Percentiles rank a stretch among this genome's conserved stretches.
Conservation (phyloP, 768 basidiomycete genomes). For the Russula foetens region DNA sequence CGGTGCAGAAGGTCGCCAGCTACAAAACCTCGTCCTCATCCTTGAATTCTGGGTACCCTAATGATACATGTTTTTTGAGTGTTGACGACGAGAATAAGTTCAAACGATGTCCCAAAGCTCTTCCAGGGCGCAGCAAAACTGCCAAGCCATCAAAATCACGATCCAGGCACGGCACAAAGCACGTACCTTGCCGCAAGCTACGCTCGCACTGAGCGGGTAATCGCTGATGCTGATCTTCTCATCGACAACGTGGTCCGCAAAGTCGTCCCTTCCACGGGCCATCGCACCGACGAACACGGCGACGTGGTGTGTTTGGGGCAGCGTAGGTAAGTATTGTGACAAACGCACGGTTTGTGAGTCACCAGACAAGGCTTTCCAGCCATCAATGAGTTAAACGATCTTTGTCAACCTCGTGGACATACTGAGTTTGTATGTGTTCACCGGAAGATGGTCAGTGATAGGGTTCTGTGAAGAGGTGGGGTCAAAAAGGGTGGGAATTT, state of each 20-base stretch:
- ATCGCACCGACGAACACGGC: slow-evolving; percentile 98
- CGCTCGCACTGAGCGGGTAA: slow-evolving; percentile 85
- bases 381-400: slow-evolving; percentile 1
- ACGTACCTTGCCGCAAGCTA: slow-evolving; percentile 93
- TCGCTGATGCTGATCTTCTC: slow-evolving; percentile 96
- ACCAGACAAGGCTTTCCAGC: slow-evolving; percentile 69
- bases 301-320: slow-evolving; percentile 82
- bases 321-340: slow-evolving; percentile 73
- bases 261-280: slow-evolving; percentile 94
- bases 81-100: slow-evolving; percentile 12
- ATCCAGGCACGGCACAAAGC: background rate
- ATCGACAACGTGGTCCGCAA: slow-evolving; percentile 91
- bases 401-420: slow-evolving; percentile 28
- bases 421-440: slow-evolving; percentile 95
- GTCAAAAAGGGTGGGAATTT: slow-evolving; percentile 1
- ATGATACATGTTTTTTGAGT: background rate
- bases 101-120: slow-evolving; percentile 92
- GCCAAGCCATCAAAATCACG: background rate
- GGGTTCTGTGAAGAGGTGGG: slow-evolving; percentile 58
- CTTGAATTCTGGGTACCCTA: background rate
- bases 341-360: slow-evolving; percentile 79
- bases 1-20: background rate
- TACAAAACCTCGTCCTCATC: background rate
- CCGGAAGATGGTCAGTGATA: slow-evolving; percentile 86
- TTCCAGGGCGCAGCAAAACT: slow-evolving; percentile 90